Evolutionary conservation across 2,329 filamentous ascomycete species (phyloP).

Genomic region (Leptosphaerulina australis): DNA sequence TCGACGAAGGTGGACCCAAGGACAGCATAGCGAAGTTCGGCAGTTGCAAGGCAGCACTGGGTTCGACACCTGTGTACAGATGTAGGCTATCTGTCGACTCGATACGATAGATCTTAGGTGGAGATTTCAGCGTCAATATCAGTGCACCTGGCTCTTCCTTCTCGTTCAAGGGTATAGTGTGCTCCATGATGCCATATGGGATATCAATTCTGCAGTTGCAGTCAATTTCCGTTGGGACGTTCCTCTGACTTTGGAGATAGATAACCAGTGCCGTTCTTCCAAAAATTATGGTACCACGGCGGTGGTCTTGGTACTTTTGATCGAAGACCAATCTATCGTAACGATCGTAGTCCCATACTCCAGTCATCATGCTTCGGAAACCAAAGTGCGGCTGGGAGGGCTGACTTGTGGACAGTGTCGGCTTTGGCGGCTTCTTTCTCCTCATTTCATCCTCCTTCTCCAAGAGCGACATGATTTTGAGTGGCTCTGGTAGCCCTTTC

Average conservation of each 20-base stretch:
- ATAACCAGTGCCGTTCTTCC: slow-evolving; percentile 39
- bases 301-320: slow-evolving; percentile 50
- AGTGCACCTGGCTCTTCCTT: slow-evolving; percentile 29
- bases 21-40: slow-evolving; percentile 10
- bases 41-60: background rate
- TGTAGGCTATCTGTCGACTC: slow-evolving; percentile 26
- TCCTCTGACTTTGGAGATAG: slow-evolving; percentile 22
- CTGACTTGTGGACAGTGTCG: slow-evolving; percentile 8
- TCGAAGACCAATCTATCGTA: slow-evolving; percentile 47
- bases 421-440: slow-evolving; percentile 14
- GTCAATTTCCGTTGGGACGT: slow-evolving; percentile 6
- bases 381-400: slow-evolving; percentile 30
- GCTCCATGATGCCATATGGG: slow-evolving; percentile 51
- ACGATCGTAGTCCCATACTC: slow-evolving; percentile 52
- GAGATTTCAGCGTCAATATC: slow-evolving; percentile 46
- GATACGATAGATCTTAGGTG: slow-evolving; percentile 50
- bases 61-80: slow-evolving; percentile 23
- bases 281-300: slow-evolving; percentile 49
- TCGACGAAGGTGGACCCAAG: background rate
- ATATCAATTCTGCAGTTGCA: slow-evolving; percentile 50
- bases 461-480: slow-evolving; percentile 32
- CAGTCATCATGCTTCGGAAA: slow-evolving; percentile 41
- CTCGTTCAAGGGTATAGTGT: slow-evolving; percentile 40
- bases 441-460: slow-evolving; percentile 32
- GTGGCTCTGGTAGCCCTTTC: slow-evolving; percentile 30